These are phyloP conservation scores for Mortierella claussenii DNA, from an alignment of 192 early-diverging fungal genomes.

Conservation along the genomic window DNA sequence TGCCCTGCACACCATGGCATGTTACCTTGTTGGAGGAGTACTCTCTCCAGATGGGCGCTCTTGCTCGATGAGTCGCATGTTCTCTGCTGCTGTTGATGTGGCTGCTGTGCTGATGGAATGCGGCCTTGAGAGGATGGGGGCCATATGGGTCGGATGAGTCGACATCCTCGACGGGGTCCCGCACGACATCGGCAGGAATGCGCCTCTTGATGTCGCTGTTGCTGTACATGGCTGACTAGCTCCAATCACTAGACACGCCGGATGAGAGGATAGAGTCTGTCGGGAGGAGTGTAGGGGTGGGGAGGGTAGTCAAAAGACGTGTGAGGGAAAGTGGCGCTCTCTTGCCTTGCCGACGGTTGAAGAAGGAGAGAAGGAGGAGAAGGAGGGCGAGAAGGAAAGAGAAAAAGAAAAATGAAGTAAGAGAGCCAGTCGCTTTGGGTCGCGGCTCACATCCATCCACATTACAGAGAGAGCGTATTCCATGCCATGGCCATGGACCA, in stretches of 20 bases:
- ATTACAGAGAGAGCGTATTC: no score
- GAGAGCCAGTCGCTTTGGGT: no score
- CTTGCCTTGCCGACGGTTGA: no score
- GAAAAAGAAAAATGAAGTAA: neutral
- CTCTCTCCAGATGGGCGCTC: slow-evolving; percentile 1
- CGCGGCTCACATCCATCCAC: no score
- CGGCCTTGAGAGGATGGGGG: slow-evolving; percentile 40
- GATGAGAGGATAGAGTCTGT: no score
- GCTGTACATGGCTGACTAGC: slow-evolving; percentile 28
- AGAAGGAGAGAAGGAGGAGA: slow-evolving; percentile 10
- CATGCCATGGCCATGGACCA: no score
- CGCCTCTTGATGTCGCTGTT: slow-evolving; percentile 51
- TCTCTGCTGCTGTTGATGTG: slow-evolving; percentile 13
- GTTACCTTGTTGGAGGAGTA: slow-evolving; percentile 63
- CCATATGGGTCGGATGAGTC: slow-evolving; percentile 29
- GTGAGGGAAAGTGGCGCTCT: no score
- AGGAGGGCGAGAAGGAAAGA: neutral
- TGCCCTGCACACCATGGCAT: no score
- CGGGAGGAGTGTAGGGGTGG: no score
- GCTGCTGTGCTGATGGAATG: slow-evolving; percentile 43
- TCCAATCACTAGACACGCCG: no score
- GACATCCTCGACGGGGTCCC: neutral
- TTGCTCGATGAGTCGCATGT: slow-evolving; percentile 28
- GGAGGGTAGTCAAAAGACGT: no score
- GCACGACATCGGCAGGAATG: slow-evolving; percentile 10